These are phyloP conservation scores for Pinus albicaulis DNA, from an alignment of 75 land plant genomes.

Conservation along the genomic window DNA sequence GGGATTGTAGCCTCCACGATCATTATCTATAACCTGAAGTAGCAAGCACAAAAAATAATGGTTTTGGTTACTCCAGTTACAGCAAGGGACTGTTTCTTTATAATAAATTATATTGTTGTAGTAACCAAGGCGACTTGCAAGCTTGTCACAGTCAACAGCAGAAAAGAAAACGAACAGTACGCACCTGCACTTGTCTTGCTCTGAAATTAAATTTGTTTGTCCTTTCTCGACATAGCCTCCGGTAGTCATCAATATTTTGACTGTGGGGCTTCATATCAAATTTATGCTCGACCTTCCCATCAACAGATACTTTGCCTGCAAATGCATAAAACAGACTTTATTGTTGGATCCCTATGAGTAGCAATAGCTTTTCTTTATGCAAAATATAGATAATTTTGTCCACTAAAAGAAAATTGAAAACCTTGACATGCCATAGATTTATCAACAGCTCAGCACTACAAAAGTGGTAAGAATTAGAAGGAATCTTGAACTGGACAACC, in stretches of 20 bases:
- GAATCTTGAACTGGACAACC: too few relatives aligned
- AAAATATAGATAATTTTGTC: background rate
- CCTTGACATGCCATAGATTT: too few relatives aligned
- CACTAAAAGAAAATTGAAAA: too few relatives aligned
- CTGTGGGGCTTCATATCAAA: slow-evolving; percentile 96
- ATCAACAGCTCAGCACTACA: too few relatives aligned
- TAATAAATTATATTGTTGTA: background rate
- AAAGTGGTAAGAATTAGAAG: too few relatives aligned
- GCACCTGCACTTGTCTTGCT: slow-evolving; percentile 79
- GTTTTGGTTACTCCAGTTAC: background rate
- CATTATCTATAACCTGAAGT: slow-evolving; percentile 78
- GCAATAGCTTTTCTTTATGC: background rate
- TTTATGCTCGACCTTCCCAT: slow-evolving; percentile 91
- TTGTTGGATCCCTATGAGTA: too few relatives aligned
- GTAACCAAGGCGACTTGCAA: background rate
- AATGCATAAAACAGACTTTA: background rate
- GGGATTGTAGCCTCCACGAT: slow-evolving; percentile 84
- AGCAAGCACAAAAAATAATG: background rate
- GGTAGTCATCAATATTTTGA: slow-evolving; percentile 68
- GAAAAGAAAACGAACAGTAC: background rate
- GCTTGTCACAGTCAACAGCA: background rate
- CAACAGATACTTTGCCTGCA: slow-evolving; percentile 70
- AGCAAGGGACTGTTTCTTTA: background rate
- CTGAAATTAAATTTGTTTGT: slow-evolving; percentile 72
- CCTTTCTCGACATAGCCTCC: slow-evolving; percentile 88